These are phyloP conservation scores for Pseudonectria foliicola DNA, from an alignment of 2,329 filamentous ascomycete genomes.

Conservation along the genomic window DNA sequence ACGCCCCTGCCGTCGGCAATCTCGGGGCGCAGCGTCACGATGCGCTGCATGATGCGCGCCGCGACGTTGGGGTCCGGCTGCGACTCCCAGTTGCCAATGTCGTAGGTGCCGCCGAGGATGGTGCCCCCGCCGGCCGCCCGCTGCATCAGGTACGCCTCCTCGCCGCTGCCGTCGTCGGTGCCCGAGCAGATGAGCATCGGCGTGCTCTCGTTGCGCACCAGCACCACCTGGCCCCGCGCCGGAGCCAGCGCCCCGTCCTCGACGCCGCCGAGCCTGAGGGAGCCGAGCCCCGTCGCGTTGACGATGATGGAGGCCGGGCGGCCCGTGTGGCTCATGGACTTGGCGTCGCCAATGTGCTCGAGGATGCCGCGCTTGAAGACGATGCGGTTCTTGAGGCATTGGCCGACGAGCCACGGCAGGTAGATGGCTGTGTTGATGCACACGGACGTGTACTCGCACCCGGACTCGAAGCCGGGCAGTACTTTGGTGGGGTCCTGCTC, in stretches of 20 bases:
- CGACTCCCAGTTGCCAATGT: conserved; percentile 72
- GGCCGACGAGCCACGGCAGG: conserved; percentile 74
- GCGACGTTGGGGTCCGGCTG: conserved; percentile 75
- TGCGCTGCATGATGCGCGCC: conserved; percentile 75
- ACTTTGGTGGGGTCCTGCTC: conserved; percentile 52
- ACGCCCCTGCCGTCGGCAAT: conserved; percentile 61
- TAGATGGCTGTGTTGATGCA: conserved; percentile 91
- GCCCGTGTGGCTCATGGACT: conserved; percentile 42
- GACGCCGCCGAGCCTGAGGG: conserved; percentile 73
- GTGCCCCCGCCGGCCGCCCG: conserved; percentile 75
- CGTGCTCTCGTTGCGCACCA: conserved; percentile 72
- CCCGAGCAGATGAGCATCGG: conserved; percentile 65
- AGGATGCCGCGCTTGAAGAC: conserved; percentile 57
- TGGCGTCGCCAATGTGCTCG: conserved; percentile 66
- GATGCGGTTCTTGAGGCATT: conserved; percentile 69
- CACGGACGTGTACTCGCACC: conserved; percentile 70
- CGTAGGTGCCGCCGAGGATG: conserved; percentile 78
- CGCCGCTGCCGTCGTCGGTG: conserved; percentile 64
- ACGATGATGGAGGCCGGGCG: conserved; percentile 61
- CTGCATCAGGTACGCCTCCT: conserved; percentile 76
- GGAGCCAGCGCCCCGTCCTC: conserved; percentile 67
- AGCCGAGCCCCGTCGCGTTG: conserved; percentile 78
- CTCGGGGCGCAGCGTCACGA: conserved; percentile 55
- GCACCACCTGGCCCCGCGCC: conserved; percentile 72
- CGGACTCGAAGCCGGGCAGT: conserved; percentile 59